These are phyloP conservation scores for Grosmannia huntii DNA, from an alignment of 2,329 filamentous ascomycete genomes.

Conservation along the genomic window DNA sequence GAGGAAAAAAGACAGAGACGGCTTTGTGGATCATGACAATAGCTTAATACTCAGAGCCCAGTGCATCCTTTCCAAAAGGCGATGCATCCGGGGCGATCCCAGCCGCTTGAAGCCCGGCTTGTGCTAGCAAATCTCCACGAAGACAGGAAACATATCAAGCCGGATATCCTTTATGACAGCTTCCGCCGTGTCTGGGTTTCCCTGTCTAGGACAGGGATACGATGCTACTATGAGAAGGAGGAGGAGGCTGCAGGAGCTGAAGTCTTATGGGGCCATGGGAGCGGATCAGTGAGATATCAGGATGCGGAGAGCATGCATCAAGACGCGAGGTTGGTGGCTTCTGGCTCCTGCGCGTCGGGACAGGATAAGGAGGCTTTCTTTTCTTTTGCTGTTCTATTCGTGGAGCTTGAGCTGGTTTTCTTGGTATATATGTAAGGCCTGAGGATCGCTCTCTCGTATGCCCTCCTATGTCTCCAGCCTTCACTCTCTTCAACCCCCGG, in stretches of 20 bases:
- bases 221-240: not conserved
- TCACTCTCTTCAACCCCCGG: not conserved
- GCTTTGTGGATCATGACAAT: not conserved
- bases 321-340: not conserved
- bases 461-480: not conserved
- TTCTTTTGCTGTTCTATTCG: not conserved
- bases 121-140: not conserved
- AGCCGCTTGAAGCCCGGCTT: not conserved
- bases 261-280: not conserved
- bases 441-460: not conserved
- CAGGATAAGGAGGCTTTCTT: not conserved
- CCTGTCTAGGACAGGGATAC: not conserved
- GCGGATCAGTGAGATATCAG: not conserved
- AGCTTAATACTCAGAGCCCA: not conserved
- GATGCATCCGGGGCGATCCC: not conserved
- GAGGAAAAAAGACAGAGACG: not conserved
- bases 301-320: not conserved
- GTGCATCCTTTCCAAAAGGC: not conserved
- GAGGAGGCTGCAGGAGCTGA: not conserved
- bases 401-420: not conserved
- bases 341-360: not conserved
- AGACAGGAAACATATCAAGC: not conserved
- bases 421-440: not conserved
- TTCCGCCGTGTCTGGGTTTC: not conserved
- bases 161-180: not conserved